These are phyloP conservation scores for Hirsutella thompsonii DNA, from an alignment of 2,329 filamentous ascomycete genomes.

Conservation along the genomic window DNA sequence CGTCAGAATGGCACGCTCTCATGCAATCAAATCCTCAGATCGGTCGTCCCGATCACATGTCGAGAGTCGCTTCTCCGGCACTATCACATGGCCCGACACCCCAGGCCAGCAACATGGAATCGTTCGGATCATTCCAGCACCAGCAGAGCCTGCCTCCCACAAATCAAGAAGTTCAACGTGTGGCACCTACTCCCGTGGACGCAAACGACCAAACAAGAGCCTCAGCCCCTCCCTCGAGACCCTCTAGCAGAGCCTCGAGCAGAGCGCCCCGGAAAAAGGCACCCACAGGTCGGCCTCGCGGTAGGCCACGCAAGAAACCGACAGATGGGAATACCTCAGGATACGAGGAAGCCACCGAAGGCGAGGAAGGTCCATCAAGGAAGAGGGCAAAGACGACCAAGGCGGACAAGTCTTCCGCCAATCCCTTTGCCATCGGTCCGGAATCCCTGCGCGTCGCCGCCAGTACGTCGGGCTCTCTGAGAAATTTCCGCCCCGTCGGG, in stretches of 20 bases:
- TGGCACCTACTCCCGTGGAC: slow-evolving; percentile 21
- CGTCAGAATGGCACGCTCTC: slow-evolving; percentile 67
- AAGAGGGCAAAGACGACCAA: slow-evolving; percentile 73
- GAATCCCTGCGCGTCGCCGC: slow-evolving; percentile 83
- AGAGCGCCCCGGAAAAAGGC: slow-evolving; percentile 22
- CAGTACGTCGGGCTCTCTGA: slow-evolving; percentile 77
- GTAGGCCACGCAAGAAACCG: slow-evolving; percentile 41
- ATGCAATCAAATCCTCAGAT: slow-evolving; percentile 55
- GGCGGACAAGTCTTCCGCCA: slow-evolving; percentile 58
- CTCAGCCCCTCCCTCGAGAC: slow-evolving; percentile 32
- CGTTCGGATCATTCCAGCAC: slow-evolving; percentile 10
- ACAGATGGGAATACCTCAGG: slow-evolving; percentile 57
- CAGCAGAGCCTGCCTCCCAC: slow-evolving; percentile 6
- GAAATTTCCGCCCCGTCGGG: slow-evolving; percentile 65
- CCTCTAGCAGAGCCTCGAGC: slow-evolving; percentile 47
- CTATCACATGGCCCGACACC: slow-evolving; percentile 16
- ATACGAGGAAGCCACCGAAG: slow-evolving; percentile 54
- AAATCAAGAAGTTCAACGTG: slow-evolving; percentile 18
- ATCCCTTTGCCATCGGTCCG: slow-evolving; percentile 57
- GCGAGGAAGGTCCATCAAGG: slow-evolving; percentile 38
- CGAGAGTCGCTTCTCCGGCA: slow-evolving; percentile 23
- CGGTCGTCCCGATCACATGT: slow-evolving; percentile 20
- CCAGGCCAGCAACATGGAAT: slow-evolving; percentile 11
- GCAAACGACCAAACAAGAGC: slow-evolving; percentile 6
- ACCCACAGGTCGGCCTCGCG: slow-evolving; percentile 41